Conservation (phyloP, 305 asterid genomes). For the Fraxinus sp. region DNA sequence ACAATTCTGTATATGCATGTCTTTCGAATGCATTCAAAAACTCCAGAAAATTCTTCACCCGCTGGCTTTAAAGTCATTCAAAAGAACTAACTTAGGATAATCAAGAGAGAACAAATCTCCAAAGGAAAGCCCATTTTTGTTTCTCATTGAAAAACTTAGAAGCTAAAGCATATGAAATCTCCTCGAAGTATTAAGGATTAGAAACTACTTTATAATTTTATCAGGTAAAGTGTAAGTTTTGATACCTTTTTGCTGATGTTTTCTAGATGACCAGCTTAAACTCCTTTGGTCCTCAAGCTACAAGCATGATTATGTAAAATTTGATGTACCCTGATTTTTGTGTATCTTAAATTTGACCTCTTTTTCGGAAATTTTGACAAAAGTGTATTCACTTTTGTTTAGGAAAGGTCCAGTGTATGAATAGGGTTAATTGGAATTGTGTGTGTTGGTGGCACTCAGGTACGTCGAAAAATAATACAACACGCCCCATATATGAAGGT, state of each 20-base stretch:
- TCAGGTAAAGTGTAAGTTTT: too few species aligned
- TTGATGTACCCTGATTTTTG: conserved; percentile 10
- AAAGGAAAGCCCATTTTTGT: too few species aligned
- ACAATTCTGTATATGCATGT: not conserved
- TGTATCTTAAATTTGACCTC: not conserved
- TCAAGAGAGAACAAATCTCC: too few species aligned
- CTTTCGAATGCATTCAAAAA: not conserved
- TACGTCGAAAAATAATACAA: too few species aligned
- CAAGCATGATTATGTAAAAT: not conserved
- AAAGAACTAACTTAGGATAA: too few species aligned
- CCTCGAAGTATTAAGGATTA: conserved; percentile 7
- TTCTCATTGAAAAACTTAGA: too few species aligned
- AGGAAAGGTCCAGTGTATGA: too few species aligned
- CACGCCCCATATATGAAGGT: too few species aligned
- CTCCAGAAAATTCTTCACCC: not conserved
- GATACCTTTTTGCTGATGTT: not conserved
- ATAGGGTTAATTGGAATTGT: too few species aligned
- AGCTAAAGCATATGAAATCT: not conserved
- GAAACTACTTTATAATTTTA: not conserved
- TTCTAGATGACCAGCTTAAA: conserved; percentile 6
- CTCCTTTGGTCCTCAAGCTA: conserved; percentile 6
- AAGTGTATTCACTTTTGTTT: too few species aligned
- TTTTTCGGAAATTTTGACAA: not conserved
- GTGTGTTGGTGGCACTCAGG: too few species aligned
- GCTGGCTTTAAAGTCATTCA: not conserved